Evolutionary conservation across 2,329 filamentous ascomycete genomes (phyloP).

Genomic region (Davidsoniella australis): DNA sequence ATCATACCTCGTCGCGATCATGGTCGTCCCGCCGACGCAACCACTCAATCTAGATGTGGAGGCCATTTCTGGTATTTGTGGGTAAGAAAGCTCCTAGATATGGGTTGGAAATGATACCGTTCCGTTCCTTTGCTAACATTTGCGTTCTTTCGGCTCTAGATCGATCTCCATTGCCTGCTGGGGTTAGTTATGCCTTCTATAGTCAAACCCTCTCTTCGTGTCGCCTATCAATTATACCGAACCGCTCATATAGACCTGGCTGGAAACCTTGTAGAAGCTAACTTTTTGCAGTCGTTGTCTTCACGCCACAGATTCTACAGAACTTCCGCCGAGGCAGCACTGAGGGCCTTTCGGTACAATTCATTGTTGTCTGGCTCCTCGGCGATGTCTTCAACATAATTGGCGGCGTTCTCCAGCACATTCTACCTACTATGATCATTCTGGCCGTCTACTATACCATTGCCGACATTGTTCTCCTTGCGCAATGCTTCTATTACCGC

Average conservation of each 20-base stretch:
- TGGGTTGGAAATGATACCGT: neutral
- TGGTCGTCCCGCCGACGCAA: constrained; percentile 27
- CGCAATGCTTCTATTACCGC: constrained; percentile 90
- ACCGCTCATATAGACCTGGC: neutral
- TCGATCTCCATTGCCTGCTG: constrained; percentile 95
- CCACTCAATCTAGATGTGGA: constrained; percentile 66
- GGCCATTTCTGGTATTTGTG: constrained; percentile 82
- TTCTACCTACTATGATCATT: constrained; percentile 88
- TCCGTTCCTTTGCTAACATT: neutral
- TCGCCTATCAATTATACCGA: constrained; percentile 2
- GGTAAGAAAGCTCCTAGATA: constrained; percentile 26
- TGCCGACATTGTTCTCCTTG: constrained; percentile 73
- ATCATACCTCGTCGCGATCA: neutral
- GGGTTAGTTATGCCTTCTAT: constrained; percentile 25
- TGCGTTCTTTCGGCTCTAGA: constrained; percentile 24
- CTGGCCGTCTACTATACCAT: constrained; percentile 89
- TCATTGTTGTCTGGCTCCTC: constrained; percentile 80
- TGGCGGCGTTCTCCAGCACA: constrained; percentile 77
- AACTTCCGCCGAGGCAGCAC: constrained; percentile 76
- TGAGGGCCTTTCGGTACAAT: constrained; percentile 77
- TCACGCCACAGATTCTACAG: constrained; percentile 90
- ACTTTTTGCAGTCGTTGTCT: constrained; percentile 54
- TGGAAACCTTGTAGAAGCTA: neutral
- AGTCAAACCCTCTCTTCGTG: neutral
- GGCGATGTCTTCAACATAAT: constrained; percentile 96